Evolutionary conservation across 2,329 filamentous ascomycete species (phyloP).

Genomic region (Aureobasidium sp.): DNA sequence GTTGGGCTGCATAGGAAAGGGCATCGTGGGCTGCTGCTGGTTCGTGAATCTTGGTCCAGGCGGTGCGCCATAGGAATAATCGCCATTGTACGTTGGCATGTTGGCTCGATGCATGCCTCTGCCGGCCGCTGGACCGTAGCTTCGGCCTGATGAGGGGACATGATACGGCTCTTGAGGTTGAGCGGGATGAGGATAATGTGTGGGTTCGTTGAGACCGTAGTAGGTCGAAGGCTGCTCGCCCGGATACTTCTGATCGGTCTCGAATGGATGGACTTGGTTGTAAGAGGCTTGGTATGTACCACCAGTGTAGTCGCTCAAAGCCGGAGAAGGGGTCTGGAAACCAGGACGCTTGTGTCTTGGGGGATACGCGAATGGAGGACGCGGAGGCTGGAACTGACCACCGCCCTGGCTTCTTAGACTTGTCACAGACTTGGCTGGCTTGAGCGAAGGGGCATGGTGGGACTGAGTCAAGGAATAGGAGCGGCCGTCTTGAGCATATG

Average conservation of each 20-base stretch:
- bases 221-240: neutral
- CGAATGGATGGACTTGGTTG: neutral
- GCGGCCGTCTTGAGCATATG: slow-evolving; percentile 30
- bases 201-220: neutral
- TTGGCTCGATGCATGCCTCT: slow-evolving; percentile 19
- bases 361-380: slow-evolving; percentile 36
- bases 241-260: neutral
- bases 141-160: neutral
- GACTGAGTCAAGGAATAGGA: slow-evolving; percentile 36
- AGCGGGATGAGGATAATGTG: neutral
- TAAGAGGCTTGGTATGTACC: neutral
- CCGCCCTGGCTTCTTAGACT: slow-evolving; percentile 37
- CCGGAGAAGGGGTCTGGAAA: slow-evolving; percentile 36
- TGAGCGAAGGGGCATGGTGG: slow-evolving; percentile 16
- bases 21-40: neutral
- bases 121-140: neutral
- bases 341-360: slow-evolving; percentile 34
- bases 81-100: slow-evolving; percentile 24
- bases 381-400: slow-evolving; percentile 25
- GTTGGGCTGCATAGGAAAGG: neutral
- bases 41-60: neutral
- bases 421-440: slow-evolving; percentile 28
- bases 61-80: slow-evolving; percentile 18
- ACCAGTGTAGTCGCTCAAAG: slow-evolving; percentile 31
- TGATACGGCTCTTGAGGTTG: neutral